Conservation (phyloP, 441 rosid species). For the Melastoma candidum region DNA sequence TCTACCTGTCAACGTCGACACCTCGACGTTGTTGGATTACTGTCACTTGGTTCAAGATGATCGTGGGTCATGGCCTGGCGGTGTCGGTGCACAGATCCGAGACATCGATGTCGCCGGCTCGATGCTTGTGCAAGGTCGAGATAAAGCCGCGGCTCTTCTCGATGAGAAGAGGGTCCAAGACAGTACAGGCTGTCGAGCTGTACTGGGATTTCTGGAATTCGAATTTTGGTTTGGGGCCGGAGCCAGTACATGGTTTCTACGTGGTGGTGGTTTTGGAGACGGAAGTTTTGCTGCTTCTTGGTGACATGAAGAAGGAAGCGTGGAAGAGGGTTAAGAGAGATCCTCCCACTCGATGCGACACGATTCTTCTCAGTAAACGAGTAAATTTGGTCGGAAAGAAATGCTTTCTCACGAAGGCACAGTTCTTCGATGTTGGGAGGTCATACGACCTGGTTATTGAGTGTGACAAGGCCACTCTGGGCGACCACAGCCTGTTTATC, state of each 20-base stretch:
- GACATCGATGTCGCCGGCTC: slow-evolving; percentile 30
- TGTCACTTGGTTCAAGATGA: slow-evolving; percentile 75
- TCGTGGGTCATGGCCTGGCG: slow-evolving; percentile 77
- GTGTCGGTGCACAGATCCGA: slow-evolving; percentile 48
- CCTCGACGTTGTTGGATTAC: slow-evolving; percentile 62
- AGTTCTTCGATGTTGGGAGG: slow-evolving; percentile 55
- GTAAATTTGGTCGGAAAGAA: slow-evolving; percentile 82
- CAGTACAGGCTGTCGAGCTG: slow-evolving; percentile 44
- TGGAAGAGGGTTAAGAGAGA: slow-evolving; percentile 44
- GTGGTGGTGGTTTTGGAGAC: slow-evolving; percentile 53
- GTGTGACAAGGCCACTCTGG: slow-evolving; percentile 49
- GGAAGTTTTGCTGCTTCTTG: slow-evolving; percentile 61
- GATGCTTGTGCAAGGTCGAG: slow-evolving; percentile 63
- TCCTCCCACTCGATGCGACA: slow-evolving; percentile 22
- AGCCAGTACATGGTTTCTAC: slow-evolving; percentile 65
- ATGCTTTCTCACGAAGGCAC: slow-evolving; percentile 57
- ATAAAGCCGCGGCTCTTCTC: slow-evolving; percentile 90
- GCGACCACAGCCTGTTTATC: slow-evolving; percentile 68
- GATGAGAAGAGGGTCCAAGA: slow-evolving; percentile 78
- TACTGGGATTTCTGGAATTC: slow-evolving; percentile 73
- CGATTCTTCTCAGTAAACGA: slow-evolving; percentile 56
- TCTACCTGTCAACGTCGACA: slow-evolving; percentile 52
- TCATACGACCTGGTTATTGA: slow-evolving; percentile 62
- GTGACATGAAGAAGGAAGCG: slow-evolving; percentile 77
- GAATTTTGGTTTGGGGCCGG: slow-evolving; percentile 78